phyloP scores from a whole-genome alignment of 1,139 yeast species.

The Candida sanyaensis region DNA sequence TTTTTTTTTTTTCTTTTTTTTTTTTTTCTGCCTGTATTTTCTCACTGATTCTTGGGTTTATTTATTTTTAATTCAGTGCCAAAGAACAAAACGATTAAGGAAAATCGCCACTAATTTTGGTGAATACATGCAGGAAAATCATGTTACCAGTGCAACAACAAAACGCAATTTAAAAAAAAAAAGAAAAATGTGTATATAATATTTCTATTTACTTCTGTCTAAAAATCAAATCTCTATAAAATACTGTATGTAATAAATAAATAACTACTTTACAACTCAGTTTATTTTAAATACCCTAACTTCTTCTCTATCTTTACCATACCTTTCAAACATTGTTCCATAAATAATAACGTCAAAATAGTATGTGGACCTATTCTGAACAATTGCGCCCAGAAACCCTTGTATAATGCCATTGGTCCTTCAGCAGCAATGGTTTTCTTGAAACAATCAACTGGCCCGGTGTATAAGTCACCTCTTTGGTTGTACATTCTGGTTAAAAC shows the following conservation, averaged over 20 bases:
- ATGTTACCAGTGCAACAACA: not conserved
- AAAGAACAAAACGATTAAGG: not conserved
- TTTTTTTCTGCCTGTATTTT: not conserved
- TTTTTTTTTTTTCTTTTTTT: not conserved
- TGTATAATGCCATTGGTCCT: constrained; percentile 86
- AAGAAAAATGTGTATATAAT: not conserved
- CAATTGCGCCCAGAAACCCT: constrained; percentile 92
- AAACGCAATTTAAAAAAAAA: not conserved
- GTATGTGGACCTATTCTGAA: constrained; percentile 96
- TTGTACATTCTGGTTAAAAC: constrained; percentile 91
- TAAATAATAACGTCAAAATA: constrained; percentile 82
- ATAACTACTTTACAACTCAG: not conserved
- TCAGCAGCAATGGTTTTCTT: constrained; percentile 78
- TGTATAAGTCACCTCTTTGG: constrained; percentile 85
- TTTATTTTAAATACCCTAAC: constrained; percentile 6
- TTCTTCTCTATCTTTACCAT: constrained; percentile 27
- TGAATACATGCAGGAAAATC: not conserved
- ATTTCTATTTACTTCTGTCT: not conserved
- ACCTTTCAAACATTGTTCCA: constrained; percentile 89
- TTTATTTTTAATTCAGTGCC: too few relatives aligned
- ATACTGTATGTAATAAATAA: constrained; percentile 1
- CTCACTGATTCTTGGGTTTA: not conserved
- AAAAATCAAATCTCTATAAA: not conserved
- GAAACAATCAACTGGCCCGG: constrained; percentile 87
- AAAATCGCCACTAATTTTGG: not conserved